phyloP scores from a whole-genome alignment of 768 basidiomycete genomes.

The Leccinellum rugosiceps region DNA sequence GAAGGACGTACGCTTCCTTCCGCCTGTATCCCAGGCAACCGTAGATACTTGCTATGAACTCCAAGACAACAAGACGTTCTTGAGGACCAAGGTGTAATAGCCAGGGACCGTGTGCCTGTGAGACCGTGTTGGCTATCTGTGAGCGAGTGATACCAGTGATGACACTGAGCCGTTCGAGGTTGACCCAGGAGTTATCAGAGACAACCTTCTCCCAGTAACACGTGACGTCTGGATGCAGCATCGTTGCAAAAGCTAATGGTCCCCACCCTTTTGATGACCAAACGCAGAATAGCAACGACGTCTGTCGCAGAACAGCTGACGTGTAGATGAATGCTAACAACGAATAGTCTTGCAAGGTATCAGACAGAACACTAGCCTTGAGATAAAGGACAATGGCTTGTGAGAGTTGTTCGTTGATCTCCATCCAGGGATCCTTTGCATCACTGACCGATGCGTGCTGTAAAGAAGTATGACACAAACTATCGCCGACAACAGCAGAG shows the following conservation, averaged over 20 bases:
- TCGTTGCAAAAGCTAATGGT: conserved; percentile 66
- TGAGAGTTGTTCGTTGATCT: conserved; percentile 68
- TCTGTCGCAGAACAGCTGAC: conserved; percentile 66
- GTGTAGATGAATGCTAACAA: conserved; percentile 65
- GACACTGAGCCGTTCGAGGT: conserved; percentile 61
- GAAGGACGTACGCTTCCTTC: conserved; percentile 83
- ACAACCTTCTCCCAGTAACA: conserved; percentile 60
- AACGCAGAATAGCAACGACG: conserved; percentile 69
- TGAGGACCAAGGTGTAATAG: conserved; percentile 73
- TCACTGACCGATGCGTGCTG: conserved; percentile 56
- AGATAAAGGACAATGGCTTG: conserved; percentile 63
- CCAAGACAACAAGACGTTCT: conserved; percentile 70
- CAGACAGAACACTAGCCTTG: conserved; percentile 49
- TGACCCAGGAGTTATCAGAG: conserved; percentile 45
- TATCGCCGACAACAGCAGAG: background rate
- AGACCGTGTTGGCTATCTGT: conserved; percentile 60
- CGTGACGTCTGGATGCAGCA: conserved; percentile 63
- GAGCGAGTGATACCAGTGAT: conserved; percentile 70
- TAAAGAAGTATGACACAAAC: conserved; percentile 7
- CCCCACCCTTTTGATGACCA: conserved; percentile 92
- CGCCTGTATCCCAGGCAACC: conserved; percentile 79
- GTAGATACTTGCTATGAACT: conserved; percentile 71
- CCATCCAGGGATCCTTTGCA: conserved; percentile 69
- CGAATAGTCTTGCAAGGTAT: conserved; percentile 54
- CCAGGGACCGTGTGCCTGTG: conserved; percentile 85